Base-by-base conservation (phyloP, 805 yeast genomes). In the Zygotorulaspora chibaensis region DNA sequence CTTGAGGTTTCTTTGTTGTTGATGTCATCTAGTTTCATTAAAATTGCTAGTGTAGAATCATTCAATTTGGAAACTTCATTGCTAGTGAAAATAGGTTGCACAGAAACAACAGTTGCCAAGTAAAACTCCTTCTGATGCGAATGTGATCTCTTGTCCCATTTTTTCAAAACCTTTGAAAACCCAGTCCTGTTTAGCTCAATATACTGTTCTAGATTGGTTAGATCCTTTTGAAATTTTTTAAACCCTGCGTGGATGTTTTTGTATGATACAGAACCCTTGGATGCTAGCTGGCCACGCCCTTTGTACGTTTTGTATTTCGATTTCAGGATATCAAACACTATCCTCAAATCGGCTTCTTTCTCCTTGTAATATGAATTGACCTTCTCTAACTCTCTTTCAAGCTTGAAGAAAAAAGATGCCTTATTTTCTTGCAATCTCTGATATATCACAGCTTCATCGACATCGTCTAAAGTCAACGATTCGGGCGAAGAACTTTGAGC, bases 91-190 rank as follows among this genome's bases (percentile, higher is more conserved):
- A 91, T 95, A 0, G 99, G 98, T 66, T 93, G 99, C 5, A 93
- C 96, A 50, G 87, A 88, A 11, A 93, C 96, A 0, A 96, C 96
- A 0, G 96, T 84, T 26, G 88, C 81, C 40, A 93, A 74, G 62
- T 90, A 93, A 42, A 93, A 73, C 62, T 93, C 99, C 61, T 90
- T 89, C 6, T 96, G 89, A 55, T 87, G 95, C 2, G 96, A 87
- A 59, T 91, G 89, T 17, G 96, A 88, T 51, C 97, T 74, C 67
- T 93, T 93, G 68, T 93, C 99, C 99, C 99, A 93, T 69, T 93
- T 93, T 65, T 93, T 93, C 58, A 93, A 77, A 25, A 88, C 97
- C 68, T 93, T 93, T 17, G 95, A 83, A 66, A 93, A 93, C 11
- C 99, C 99, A 0, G 96, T 87, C 59, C 90, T 96, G 63, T 93